A percentile compares a stretch with the other conserved stretches of the same genome.
Evolutionary conservation across 768 basidiomycete species (phyloP).

Genomic region (Mycena rosella): DNA sequence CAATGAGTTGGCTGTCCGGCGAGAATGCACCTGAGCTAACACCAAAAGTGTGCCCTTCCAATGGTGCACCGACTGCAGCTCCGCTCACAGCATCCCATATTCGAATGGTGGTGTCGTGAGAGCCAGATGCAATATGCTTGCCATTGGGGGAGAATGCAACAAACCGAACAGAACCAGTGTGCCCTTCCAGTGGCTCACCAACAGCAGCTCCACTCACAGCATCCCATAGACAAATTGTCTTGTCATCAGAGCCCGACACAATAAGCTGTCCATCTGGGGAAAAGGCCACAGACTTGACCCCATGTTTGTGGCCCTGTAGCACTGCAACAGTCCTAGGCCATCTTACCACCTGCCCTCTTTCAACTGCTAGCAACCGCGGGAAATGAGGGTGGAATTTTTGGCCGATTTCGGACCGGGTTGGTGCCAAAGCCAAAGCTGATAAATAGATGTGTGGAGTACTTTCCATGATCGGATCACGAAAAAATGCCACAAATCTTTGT

Average conservation of each 20-base stretch:
- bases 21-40: neutral
- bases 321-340: neutral
- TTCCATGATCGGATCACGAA: neutral
- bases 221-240: neutral
- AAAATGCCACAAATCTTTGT: neutral
- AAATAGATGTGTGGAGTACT: constrained; percentile 2
- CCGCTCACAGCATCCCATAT: neutral
- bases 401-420: neutral
- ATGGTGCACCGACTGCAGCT: neutral
- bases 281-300: neutral
- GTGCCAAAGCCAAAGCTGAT: constrained; percentile 3
- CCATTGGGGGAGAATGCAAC: neutral
- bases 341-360: neutral
- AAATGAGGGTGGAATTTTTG: neutral
- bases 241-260: neutral
- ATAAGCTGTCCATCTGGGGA: neutral
- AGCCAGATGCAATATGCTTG: neutral
- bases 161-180: neutral
- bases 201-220: constrained; percentile 1
- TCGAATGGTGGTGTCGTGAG: neutral
- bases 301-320: neutral
- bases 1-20: neutral
- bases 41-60: neutral
- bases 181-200: constrained; percentile 1
- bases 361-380: neutral